Evolutionary conservation across 768 basidiomycete genomes (phyloP), one percentile per base, ranked within the genome.

Genomic region (Thelephora ganbajun): DNA sequence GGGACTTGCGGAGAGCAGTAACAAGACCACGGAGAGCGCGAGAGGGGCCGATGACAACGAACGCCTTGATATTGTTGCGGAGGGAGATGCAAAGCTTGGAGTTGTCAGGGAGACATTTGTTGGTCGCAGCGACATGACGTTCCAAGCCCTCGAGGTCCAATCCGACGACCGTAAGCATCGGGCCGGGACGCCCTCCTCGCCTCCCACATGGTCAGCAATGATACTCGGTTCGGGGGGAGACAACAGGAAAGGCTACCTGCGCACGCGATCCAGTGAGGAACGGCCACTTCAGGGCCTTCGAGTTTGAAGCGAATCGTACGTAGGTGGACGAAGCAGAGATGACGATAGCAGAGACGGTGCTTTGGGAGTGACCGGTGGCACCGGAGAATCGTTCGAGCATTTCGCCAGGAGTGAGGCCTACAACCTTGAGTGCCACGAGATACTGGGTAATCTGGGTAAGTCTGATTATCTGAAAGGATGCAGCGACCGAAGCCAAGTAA

Each of bases 321-420:
- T 80, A 79, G 20, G 80, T 78, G 14, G 71, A 70, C 4, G 92
- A 90, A 4, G 87, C 79, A 6, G 93, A 74, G 57, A 97, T 79
- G 35, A 77, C 81, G 46, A 93, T 76, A n/a, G 96, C 96, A 12
- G 93, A 89, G 43, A 96, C 81, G 56, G 98, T 79, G 54, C 96
- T 94, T 64, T 98, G 94, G 2, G 93, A 97, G 66, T 99, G 96
- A 30, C 96, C 96, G 13, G 96, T 98, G 2, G 92, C 79, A 33
- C 94, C 94, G 9, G 77, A 70, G 47, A 98, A 73, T 42, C 75
- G 74, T 42, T 71, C 65, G 35, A 86, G 79, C 61, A 96, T 73
- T 57, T 93, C 77, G 7, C 80, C 87, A 0, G 91, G 91, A 6
- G 78, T 79, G 37, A 89, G 65, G 48, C 79, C 77, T 18, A 79